These are phyloP conservation scores for Lactuca saligna DNA, from an alignment of 129 eudicot genomes.

Conservation along the genomic window DNA sequence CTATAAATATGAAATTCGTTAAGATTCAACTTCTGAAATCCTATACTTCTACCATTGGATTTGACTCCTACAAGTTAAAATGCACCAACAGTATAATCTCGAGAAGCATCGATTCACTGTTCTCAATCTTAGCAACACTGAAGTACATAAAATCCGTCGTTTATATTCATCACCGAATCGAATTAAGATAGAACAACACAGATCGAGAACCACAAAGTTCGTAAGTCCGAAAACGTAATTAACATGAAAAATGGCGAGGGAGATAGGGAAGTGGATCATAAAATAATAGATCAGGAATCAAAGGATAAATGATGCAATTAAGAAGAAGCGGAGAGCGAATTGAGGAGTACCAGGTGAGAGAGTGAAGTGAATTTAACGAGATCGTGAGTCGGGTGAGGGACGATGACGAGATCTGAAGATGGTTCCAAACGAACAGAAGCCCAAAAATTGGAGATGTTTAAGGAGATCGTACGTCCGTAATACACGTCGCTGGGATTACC, in stretches of 20 bases:
- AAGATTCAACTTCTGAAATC: too few species aligned
- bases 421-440: constrained; percentile 73
- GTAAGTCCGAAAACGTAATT: not conserved
- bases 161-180: constrained; percentile 16
- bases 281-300: not conserved
- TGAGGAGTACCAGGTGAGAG: constrained; percentile 51
- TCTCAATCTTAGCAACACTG: not conserved
- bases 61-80: too few species aligned
- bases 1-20: too few species aligned
- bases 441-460: constrained; percentile 79
- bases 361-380: constrained; percentile 72
- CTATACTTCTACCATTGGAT: too few species aligned
- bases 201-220: not conserved
- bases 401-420: constrained; percentile 58
- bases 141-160: not conserved
- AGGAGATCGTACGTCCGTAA: constrained; percentile 65
- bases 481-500: constrained; percentile 97
- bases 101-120: not conserved
- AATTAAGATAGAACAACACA: constrained; percentile 9
- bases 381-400: constrained; percentile 86
- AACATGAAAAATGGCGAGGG: constrained; percentile 30
- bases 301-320: not conserved
- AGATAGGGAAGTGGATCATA: constrained; percentile 40
- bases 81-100: too few species aligned
- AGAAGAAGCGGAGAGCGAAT: not conserved